Evolutionary conservation across 1,139 yeast genomes (phyloP).

Genomic region (Pichia sp.): DNA sequence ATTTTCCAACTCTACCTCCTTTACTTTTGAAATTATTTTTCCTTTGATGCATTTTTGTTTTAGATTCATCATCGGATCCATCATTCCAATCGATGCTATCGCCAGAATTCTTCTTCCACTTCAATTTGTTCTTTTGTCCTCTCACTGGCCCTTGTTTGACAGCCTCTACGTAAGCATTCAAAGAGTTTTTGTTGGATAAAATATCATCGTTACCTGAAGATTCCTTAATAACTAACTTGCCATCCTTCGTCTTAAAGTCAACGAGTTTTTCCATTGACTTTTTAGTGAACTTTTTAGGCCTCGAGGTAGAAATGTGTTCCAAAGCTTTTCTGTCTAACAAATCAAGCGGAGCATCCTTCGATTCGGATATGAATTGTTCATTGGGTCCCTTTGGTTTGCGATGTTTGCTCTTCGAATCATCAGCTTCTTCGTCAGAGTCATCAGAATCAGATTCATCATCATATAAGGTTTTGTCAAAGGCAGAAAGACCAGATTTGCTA

Average conservation of each 20-base stretch:
- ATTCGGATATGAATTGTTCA: conserved; percentile 69
- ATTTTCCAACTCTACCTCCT: conserved; percentile 31
- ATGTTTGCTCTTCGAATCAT: conserved; percentile 21
- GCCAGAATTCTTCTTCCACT: conserved; percentile 61
- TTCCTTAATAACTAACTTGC: conserved; percentile 47
- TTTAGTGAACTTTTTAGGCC: conserved; percentile 56
- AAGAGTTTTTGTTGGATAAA: conserved; percentile 49
- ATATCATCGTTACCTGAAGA: conserved; percentile 52
- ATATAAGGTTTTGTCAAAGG: conserved; percentile 75
- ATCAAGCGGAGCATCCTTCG: conserved; percentile 82
- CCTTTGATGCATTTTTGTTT: conserved; percentile 5
- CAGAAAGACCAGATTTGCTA: conserved; percentile 41
- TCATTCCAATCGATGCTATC: conserved; percentile 52
- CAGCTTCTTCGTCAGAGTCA: conserved; percentile 42
- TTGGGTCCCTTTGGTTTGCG: conserved; percentile 28
- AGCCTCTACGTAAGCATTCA: conserved; percentile 91
- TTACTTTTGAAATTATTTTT: conserved; percentile 11
- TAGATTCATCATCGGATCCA: conserved; percentile 21
- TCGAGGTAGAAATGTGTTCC: conserved; percentile 83
- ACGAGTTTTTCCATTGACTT: conserved; percentile 41
- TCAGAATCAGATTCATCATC: conserved; percentile 50
- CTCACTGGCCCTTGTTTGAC: conserved; percentile 88
- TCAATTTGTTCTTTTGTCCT: conserved; percentile 87
- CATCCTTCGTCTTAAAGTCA: conserved; percentile 48
- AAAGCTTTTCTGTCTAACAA: conserved; percentile 79